A percentile compares a stretch with the other conserved stretches of the same genome.
phyloP scores from a whole-genome alignment of 2,329 filamentous ascomycete genomes.

The Trichophyton benhamiae region DNA sequence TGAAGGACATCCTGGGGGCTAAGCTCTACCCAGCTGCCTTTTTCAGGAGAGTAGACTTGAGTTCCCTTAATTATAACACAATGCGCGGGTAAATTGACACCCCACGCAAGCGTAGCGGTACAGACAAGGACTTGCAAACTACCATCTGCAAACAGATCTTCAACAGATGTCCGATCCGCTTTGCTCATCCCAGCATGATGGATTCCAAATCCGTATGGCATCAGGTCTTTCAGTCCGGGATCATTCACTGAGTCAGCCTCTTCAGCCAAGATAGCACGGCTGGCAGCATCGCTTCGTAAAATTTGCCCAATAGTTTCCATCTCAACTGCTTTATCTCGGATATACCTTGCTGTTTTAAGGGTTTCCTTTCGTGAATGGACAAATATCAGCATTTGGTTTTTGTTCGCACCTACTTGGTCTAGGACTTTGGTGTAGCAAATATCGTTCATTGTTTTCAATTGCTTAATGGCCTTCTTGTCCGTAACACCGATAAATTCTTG shows the following conservation, averaged over 20 bases:
- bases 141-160: constrained; percentile 84
- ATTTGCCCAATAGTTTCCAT: constrained; percentile 95
- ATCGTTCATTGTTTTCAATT: constrained; percentile 98
- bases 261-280: constrained; percentile 73
- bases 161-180: constrained; percentile 86
- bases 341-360: constrained; percentile 90
- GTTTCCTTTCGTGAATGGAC: constrained; percentile 98
- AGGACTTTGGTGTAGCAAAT: constrained; percentile 96
- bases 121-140: constrained; percentile 91
- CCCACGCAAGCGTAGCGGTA: constrained; percentile 96
- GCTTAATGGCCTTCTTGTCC: constrained; percentile 96
- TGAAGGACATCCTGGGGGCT: constrained; percentile 96
- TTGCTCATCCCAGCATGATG: constrained; percentile 97
- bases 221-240: constrained; percentile 76
- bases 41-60: constrained; percentile 94
- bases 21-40: constrained; percentile 95
- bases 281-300: constrained; percentile 81
- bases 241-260: constrained; percentile 75
- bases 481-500: constrained; percentile 97
- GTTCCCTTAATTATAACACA: constrained; percentile 99
- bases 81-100: constrained; percentile 93
- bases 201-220: constrained; percentile 95
- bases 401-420: constrained; percentile 83
- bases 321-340: constrained; percentile 93
- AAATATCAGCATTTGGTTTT: constrained; percentile 98